A percentile compares a stretch with the other conserved stretches of the same genome.
phyloP scores from a whole-genome alignment of 768 basidiomycete species.

The Rhodocollybia butyracea region DNA sequence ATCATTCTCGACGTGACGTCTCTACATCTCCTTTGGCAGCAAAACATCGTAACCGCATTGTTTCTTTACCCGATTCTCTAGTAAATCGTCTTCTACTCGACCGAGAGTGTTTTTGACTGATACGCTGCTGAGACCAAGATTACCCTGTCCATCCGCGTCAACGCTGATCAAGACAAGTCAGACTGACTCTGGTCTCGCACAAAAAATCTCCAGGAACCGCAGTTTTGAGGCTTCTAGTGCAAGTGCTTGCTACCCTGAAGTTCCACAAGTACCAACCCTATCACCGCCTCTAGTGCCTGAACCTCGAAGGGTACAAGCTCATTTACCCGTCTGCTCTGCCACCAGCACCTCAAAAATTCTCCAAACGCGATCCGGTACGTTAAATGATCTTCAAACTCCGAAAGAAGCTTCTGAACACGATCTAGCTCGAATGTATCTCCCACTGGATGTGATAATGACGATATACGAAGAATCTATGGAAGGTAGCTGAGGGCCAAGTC shows the following conservation, averaged over 20 bases:
- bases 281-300: too few relatives aligned
- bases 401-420: background rate
- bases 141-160: background rate
- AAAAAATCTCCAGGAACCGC: too few relatives aligned
- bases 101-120: background rate
- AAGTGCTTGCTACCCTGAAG: too few relatives aligned
- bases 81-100: background rate
- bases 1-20: too few relatives aligned
- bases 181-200: background rate
- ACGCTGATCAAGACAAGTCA: background rate
- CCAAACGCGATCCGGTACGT: conserved; percentile 5
- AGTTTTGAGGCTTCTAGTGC: too few relatives aligned
- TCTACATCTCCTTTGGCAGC: too few relatives aligned
- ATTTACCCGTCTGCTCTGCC: background rate
- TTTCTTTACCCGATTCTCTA: background rate
- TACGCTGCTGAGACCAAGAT: background rate
- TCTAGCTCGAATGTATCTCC: conserved; percentile 4
- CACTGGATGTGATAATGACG: conserved; percentile 22
- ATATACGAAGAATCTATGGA: conserved; percentile 24
- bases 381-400: background rate
- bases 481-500: conserved; percentile 1
- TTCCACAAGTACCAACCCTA: too few relatives aligned
- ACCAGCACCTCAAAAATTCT: background rate
- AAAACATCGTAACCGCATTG: background rate
- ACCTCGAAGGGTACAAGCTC: too few relatives aligned